Evolutionary conservation across 306 rosid genomes (phyloP), one percentile per base, ranked within the genome.

Genomic region (Prosopis cineraria): DNA sequence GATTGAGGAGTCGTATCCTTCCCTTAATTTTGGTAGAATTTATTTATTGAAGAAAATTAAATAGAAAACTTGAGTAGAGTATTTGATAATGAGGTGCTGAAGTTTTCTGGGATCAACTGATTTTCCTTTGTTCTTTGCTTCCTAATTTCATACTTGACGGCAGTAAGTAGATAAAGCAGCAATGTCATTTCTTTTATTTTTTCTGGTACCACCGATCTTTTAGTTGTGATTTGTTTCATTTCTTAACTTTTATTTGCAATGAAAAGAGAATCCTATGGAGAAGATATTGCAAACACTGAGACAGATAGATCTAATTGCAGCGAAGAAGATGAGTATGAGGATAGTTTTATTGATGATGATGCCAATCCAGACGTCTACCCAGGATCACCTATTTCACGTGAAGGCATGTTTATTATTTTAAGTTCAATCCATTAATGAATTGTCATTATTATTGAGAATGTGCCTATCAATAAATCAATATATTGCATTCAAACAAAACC

Each of bases 261-360:
- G 72, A 39, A 78, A 75, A 91, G 96, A 74, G 98, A 94, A 81
- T 91, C 98, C 13, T 89, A 63, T 64, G 98, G 98, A 59, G 96
- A 86, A 86, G 97, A 94, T 83, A 94, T 94, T 68, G 94, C 88
- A 0, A 86, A 92, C 73, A 89, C 97, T 2, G 97, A 94, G 25
- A 89, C 93, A 24, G 91, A 90, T 75, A 67, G 74, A 68, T 90
- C 98, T 17, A 75, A 72, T 79, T 43, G 60, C 63, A 82, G 85
- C 70, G 91, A 90, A 4, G 93, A 91, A 64, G 98, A 91, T 25
- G 78, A 83, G 24, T 94, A 89, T 47, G 98, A 89, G 0, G 93
- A 83, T 85, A 94, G 98, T 81, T 94, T 94, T 81, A 94, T 94
- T 56, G 87, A 94, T 55, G 87, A 94, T 71, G 89, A 87, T 0